These are phyloP conservation scores for Geotrichum restrictum DNA, from an alignment of 1,139 yeast species.

Conservation along the genomic window DNA sequence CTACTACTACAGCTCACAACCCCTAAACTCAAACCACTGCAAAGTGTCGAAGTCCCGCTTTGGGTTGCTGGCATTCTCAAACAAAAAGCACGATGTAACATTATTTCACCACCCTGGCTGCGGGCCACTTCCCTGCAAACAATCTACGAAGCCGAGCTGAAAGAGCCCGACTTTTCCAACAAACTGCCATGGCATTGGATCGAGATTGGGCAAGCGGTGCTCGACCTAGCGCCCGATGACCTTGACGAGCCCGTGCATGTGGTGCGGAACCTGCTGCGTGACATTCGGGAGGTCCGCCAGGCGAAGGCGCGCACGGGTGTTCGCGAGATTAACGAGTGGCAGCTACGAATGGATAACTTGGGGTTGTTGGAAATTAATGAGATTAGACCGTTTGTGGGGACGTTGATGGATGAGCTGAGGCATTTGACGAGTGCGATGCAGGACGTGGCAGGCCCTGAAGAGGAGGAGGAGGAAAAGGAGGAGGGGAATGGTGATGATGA, in stretches of 20 bases:
- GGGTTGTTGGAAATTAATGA: slow-evolving; percentile 85
- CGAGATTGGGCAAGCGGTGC: slow-evolving; percentile 65
- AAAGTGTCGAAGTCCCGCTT: slow-evolving; percentile 67
- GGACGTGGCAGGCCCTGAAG: slow-evolving; percentile 34
- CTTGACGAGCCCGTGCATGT: slow-evolving; percentile 61
- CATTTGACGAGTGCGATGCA: slow-evolving; percentile 45
- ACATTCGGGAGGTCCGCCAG: slow-evolving; percentile 75
- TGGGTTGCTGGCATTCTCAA: slow-evolving; percentile 86
- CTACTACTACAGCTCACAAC: slow-evolving; percentile 29
- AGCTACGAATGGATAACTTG: slow-evolving; percentile 77
- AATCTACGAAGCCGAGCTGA: slow-evolving; percentile 65
- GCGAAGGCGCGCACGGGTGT: slow-evolving; percentile 80
- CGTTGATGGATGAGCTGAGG: slow-evolving; percentile 74
- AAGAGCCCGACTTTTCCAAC: slow-evolving; percentile 57
- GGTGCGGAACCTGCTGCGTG: slow-evolving; percentile 69
- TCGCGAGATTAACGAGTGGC: slow-evolving; percentile 71
- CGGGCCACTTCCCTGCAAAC: slow-evolving; percentile 51
- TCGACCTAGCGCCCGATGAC: slow-evolving; percentile 70
- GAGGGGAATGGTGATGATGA: no score
- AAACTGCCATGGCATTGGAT: slow-evolving; percentile 82
- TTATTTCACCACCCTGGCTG: slow-evolving; percentile 89
- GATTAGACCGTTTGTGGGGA: slow-evolving; percentile 71
- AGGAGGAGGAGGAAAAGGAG: slow-evolving; percentile 30
- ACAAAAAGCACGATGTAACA: slow-evolving; percentile 79
- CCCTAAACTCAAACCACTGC: slow-evolving; percentile 62